Evolutionary conservation across 495 filamentous ascomycete genomes (phyloP).

Genomic region (Parathielavia appendiculata): DNA sequence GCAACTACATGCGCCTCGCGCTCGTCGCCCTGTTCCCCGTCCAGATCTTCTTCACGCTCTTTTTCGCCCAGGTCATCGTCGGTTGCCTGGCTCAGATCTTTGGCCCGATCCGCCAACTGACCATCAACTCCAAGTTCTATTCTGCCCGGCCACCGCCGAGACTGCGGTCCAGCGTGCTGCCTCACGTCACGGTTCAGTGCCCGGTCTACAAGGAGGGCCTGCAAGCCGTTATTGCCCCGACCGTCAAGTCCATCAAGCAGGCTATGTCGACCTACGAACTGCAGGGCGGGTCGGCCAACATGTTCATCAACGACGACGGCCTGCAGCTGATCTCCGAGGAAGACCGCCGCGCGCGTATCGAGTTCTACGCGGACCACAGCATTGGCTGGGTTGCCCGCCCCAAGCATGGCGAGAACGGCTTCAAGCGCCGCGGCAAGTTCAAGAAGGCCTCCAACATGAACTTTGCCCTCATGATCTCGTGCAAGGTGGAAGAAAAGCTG

Average conservation of each 20-base stretch:
- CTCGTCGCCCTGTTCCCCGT: conserved; percentile 60
- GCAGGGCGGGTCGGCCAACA: conserved; percentile 73
- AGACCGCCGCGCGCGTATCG: conserved; percentile 59
- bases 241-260: conserved; percentile 63
- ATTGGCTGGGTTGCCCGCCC: conserved; percentile 79
- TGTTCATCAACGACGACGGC: conserved; percentile 79
- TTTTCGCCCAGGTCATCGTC: conserved; percentile 69
- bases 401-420: conserved; percentile 57
- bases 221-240: conserved; percentile 58
- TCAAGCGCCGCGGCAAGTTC: conserved; percentile 58
- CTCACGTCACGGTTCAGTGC: conserved; percentile 67
- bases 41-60: conserved; percentile 75
- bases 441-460: conserved; percentile 87
- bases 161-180: conserved; percentile 47
- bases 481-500: conserved; percentile 68
- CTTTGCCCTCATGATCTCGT: conserved; percentile 68
- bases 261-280: conserved; percentile 75
- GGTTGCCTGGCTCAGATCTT: conserved; percentile 70
- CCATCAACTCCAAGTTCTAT: conserved; percentile 71
- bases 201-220: conserved; percentile 73
- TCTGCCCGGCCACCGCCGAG: conserved; percentile 60
- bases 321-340: conserved; percentile 64
- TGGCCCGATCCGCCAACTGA: conserved; percentile 66
- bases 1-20: conserved; percentile 53
- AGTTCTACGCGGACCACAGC: conserved; percentile 64